Evolutionary conservation across 805 yeast genomes (phyloP).

Genomic region (Yarrowia yakushimensis): DNA sequence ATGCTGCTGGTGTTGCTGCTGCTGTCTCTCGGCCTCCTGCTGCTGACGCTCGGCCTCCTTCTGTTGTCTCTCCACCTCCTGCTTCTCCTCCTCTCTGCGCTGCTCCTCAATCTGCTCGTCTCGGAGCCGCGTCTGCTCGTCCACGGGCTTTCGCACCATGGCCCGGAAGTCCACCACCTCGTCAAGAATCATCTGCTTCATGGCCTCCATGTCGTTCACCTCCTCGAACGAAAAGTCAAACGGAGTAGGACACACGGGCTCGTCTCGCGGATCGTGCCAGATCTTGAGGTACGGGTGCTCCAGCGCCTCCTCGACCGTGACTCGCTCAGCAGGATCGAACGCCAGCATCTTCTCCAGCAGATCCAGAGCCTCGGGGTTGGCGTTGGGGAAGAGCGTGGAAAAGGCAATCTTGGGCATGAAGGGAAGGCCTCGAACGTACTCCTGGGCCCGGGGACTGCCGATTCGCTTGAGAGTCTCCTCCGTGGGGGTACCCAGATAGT

Average conservation of each 20-base stretch:
- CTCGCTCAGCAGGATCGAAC: slow-evolving; percentile 80
- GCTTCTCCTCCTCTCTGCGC: slow-evolving; percentile 35
- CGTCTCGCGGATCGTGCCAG: slow-evolving; percentile 94
- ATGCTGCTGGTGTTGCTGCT: slow-evolving; percentile 28
- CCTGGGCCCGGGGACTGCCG: slow-evolving; percentile 86
- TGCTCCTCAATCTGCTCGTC: slow-evolving; percentile 34
- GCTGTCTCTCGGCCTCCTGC: slow-evolving; percentile 37
- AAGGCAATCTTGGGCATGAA: slow-evolving; percentile 78
- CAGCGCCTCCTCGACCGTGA: slow-evolving; percentile 84
- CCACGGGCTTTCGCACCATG: slow-evolving; percentile 72
- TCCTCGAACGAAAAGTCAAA: slow-evolving; percentile 88
- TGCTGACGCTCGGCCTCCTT: slow-evolving; percentile 35
- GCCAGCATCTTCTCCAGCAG: slow-evolving; percentile 72
- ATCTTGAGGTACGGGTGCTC: slow-evolving; percentile 81
- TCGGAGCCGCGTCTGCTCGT: slow-evolving; percentile 32
- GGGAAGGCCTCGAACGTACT: slow-evolving; percentile 83
- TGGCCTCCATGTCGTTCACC: slow-evolving; percentile 69
- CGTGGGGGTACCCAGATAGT: slow-evolving; percentile 88
- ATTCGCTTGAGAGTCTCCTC: slow-evolving; percentile 63
- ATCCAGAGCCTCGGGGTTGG: slow-evolving; percentile 84
- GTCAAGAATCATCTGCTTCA: slow-evolving; percentile 72
- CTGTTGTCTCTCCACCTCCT: slow-evolving; percentile 31
- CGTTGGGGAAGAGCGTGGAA: slow-evolving; percentile 67
- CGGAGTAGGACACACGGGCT: slow-evolving; percentile 66
- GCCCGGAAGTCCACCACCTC: slow-evolving; percentile 78